Base-by-base conservation (phyloP, 352 stramenopile species). In the Phytophthora hibernalis region DNA sequence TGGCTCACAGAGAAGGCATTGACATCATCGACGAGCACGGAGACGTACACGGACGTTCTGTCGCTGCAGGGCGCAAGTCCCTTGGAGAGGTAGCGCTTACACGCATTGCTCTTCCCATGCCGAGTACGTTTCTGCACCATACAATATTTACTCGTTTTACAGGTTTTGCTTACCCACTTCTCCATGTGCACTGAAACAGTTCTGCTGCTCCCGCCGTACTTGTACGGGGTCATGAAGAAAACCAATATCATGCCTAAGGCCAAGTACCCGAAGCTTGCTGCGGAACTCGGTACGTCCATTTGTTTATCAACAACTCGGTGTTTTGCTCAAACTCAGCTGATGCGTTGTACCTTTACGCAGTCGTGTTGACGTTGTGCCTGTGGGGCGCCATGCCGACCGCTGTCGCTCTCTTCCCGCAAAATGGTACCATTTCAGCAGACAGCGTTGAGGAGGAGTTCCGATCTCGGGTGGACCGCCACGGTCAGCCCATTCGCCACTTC, bases 11-110 rank as follows among this genome's bases (percentile, higher is more conserved):
- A 15, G 85, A 92, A 37, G 87, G 87, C 13, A 95, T 95, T 60
- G 87, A 95, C 54, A 87, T 95, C 59, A 82, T 94, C 28, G 87
- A 95, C 20, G 77, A 89, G 18, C 81, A 95, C 33, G 85, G 87
- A 37, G 78, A 90, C 61, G 83, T 91, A 4, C 85, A 83, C 44
- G 87, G 87, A n/a, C 85, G 84, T 44, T 95, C 87, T 5, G 69
- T 93, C 9, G 83, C 83, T 51, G 87, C 87, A 33, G 87, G 82
- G n/a, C 83, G 85, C 20, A 83, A 94, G 63, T 94, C 83, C 31
- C 84, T 95, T 47, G 80, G 75, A 13, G 84, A 95, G 56, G 87
- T 95, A 37, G 87, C 85, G 9, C 77, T 95, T 40, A 95, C 85
- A 12, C 83, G 87, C 11, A 70, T 95, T 42, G 87, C 85, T 9